Evolutionary conservation across 1,284 basidiomycete species (phyloP), one percentile per base, ranked within the genome.

Genomic region (Bondarzewia mesenterica): DNA sequence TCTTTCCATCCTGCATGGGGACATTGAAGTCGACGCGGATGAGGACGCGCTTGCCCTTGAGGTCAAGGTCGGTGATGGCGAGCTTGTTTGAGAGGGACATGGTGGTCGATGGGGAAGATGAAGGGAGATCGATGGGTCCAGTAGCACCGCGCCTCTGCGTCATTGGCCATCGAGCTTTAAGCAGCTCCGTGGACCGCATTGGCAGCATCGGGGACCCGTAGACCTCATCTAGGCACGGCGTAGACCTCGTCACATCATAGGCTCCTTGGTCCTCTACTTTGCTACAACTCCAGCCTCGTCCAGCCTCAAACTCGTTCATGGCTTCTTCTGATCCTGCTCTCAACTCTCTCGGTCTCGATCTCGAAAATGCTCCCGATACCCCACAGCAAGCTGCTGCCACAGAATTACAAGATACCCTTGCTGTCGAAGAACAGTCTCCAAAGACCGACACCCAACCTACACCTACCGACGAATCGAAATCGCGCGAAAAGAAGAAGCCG

Each of bases 21-120:
- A 99, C 95, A 72, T 99, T 99, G 75, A 99, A 99, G 79, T 99
- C 96, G 60, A 98, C 91, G 57, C 93, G 88, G 66, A 96, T 92
- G 60, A 97, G 85, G 63, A 98, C 93, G 58, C 89, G 89, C 70
- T 91, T 93, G 65, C 75, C 89, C 62, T 82, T 83, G 74, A 98
- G 85, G 60, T 89, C 82, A 64, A 94, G 75, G 72, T 98, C 95
- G 57, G 85, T 89, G 72, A 99, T 93, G 57, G 86, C 78, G 58
- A 95, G 80, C 69, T 95, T 98, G 74, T 85, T 93, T 36, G 94
- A 86, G 69, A 98, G 88, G 57, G 94, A 97, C 94, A 96, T 97
- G 68, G 68, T 77, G 60, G 52, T 57, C 52, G 45, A 16, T 47
- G 46, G 44, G 42, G 40, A 36, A 44, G 48, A 42, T 37, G 44